phyloP scores from a whole-genome alignment of 768 basidiomycete genomes.

The Solioccasus polychromus region DNA sequence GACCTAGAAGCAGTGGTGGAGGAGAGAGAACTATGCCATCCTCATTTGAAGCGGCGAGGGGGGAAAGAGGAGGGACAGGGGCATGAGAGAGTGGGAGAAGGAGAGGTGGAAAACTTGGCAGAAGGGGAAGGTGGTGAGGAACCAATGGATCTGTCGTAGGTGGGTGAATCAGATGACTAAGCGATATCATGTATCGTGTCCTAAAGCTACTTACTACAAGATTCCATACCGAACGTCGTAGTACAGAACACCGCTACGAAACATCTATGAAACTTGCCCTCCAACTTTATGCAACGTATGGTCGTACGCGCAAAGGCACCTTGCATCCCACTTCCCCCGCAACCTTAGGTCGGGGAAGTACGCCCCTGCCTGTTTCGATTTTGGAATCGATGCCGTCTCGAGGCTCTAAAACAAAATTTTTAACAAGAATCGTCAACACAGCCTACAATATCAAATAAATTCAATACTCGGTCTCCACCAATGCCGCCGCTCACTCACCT shows the following conservation, averaged over 20 bases:
- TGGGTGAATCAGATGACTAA: too few relatives aligned
- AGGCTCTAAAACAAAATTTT: conserved; percentile 34
- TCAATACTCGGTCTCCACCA: background rate
- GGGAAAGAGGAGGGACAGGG: background rate
- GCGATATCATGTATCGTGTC: too few relatives aligned
- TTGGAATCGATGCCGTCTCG: conserved; percentile 35
- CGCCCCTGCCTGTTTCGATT: conserved; percentile 8
- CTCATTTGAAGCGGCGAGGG: conserved; percentile 25
- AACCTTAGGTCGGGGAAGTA: conserved; percentile 9
- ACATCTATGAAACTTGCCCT: too few relatives aligned
- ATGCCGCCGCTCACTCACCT: conserved; percentile 13
- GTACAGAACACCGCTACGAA: too few relatives aligned
- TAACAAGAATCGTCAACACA: conserved; percentile 39
- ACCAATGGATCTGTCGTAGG: conserved; percentile 38
- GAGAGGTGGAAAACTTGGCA: conserved; percentile 2
- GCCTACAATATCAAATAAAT: conserved; percentile 26
- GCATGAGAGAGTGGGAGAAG: background rate
- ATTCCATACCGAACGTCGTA: too few relatives aligned
- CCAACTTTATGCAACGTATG: background rate
- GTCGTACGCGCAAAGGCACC: conserved; percentile 24
- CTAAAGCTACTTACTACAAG: too few relatives aligned
- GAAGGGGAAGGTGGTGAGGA: conserved; percentile 42
- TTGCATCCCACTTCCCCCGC: conserved; percentile 19
- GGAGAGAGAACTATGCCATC: conserved; percentile 71
- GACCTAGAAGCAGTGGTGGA: conserved; percentile 74